Evolutionary conservation across 257 asterid species (phyloP), one percentile per base, ranked within the genome.

Genomic region (Scutellaria baicalensis): DNA sequence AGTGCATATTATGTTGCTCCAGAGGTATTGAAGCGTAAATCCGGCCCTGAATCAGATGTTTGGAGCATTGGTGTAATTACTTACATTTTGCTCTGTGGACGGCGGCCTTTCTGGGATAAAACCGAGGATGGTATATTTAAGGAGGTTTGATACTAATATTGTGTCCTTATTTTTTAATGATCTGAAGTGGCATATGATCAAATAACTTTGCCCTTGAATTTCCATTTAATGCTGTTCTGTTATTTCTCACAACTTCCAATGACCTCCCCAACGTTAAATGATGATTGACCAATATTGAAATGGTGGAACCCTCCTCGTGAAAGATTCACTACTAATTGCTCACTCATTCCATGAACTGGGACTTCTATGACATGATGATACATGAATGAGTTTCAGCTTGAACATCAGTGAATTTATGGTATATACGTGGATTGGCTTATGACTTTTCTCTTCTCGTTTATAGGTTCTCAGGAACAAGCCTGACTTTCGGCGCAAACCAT

Each of bases 1-100:
- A 94, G 99, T 86, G 99, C 99, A 50, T 91, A 94, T 78, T 94
- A 94, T 78, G 99, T 94, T 31, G 99, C 99, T 72, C 99, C 99
- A 0, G 99, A 94, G 88, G 99, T 94, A 64, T 76, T 94, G 80
- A 89, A 85, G 77, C 97, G 99, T 40, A 86, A 83, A 77, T 94
- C 99, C 6, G 99, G 99, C 40, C 97, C 99, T 50, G 97, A 91
- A 80, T 94, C 99, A n/a, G 99, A 94, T 83, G 99, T 83, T 6
- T 94, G 99, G 99, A 94, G 99, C 78, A 94, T 94, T 50, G 99
- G 99, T 54, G 99, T 94, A 4, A 94, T 94, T 38, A 94, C 99
- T 21, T 94, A 94, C 79, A 94, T 94, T 81, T 82, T 94, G 84
- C 92, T 94, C 14, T 89, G 99, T 52, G 99, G 99, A 11, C 84